Conservation (phyloP, 139 green algal species). For the Closterium sp. region DNA sequence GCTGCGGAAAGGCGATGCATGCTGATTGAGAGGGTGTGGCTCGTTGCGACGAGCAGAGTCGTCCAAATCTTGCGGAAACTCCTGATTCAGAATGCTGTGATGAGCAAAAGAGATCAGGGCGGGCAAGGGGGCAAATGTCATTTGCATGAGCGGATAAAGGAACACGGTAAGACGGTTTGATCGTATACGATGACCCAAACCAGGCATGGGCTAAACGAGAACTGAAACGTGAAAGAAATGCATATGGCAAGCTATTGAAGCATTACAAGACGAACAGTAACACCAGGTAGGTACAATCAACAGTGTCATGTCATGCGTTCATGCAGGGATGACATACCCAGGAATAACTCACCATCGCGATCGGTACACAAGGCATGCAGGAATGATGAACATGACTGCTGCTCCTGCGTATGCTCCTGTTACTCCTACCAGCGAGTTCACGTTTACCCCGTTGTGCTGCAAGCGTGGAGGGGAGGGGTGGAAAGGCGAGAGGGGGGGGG, state of each 20-base stretch:
- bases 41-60: conserved; percentile 3
- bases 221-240: too few relatives aligned
- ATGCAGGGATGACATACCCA: too few relatives aligned
- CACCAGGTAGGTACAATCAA: too few relatives aligned
- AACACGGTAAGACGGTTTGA: too few relatives aligned
- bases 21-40: conserved; percentile 31
- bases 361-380: conserved; percentile 49
- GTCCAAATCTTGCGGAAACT: background rate
- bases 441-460: conserved; percentile 28
- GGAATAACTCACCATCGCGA: conserved; percentile 19
- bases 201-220: too few relatives aligned
- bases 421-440: conserved; percentile 40
- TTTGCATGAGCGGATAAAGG: too few relatives aligned
- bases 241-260: too few relatives aligned
- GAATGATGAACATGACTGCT: conserved; percentile 53
- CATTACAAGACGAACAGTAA: too few relatives aligned
- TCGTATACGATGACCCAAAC: too few relatives aligned
- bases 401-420: conserved; percentile 46
- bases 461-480: background rate
- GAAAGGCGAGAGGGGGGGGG: background rate
- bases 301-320: too few relatives aligned
- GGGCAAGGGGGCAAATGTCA: background rate
- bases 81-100: background rate
- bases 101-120: background rate
- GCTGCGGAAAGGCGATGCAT: conserved; percentile 35